Evolutionary conservation across 1,284 basidiomycete species (phyloP).

Genomic region (Moniliophthora roreri): DNA sequence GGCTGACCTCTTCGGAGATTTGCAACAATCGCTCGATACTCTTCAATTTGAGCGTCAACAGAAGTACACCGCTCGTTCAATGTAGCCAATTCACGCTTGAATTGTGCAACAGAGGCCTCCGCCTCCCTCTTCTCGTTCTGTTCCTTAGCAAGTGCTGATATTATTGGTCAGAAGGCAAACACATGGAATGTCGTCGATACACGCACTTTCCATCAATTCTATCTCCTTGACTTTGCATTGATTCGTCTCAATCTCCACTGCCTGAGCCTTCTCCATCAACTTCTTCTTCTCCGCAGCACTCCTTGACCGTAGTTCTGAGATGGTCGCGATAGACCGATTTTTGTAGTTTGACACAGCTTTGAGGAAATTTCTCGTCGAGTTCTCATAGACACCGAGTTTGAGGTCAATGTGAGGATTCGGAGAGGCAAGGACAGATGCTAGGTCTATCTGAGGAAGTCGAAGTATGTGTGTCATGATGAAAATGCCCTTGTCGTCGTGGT

Average conservation of each 20-base stretch:
- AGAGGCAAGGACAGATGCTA: slow-evolving; percentile 52
- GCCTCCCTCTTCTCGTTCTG: slow-evolving; percentile 69
- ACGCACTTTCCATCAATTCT: slow-evolving; percentile 65
- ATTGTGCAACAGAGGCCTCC: slow-evolving; percentile 57
- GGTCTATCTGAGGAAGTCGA: slow-evolving; percentile 62
- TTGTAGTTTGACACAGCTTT: slow-evolving; percentile 69
- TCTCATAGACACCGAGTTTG: slow-evolving; percentile 57
- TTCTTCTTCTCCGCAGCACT: slow-evolving; percentile 62
- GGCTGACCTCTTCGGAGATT: slow-evolving; percentile 61
- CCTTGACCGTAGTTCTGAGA: slow-evolving; percentile 57
- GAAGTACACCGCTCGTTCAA: slow-evolving; percentile 57
- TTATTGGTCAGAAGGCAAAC: background rate
- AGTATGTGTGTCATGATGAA: slow-evolving; percentile 36
- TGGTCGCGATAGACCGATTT: slow-evolving; percentile 59
- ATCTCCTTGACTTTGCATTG: slow-evolving; percentile 73
- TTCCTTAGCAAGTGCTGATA: slow-evolving; percentile 65
- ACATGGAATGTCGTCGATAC: background rate
- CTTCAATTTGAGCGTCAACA: slow-evolving; percentile 69
- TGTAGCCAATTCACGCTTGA: slow-evolving; percentile 61
- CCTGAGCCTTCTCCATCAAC: slow-evolving; percentile 51
- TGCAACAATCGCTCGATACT: slow-evolving; percentile 55
- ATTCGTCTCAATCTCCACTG: slow-evolving; percentile 64
- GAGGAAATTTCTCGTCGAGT: slow-evolving; percentile 66
- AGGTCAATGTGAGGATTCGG: slow-evolving; percentile 67
- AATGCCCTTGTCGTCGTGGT: background rate